Base-by-base conservation (phyloP, 495 filamentous ascomycete species). In the Aspergillus cavernicola region DNA sequence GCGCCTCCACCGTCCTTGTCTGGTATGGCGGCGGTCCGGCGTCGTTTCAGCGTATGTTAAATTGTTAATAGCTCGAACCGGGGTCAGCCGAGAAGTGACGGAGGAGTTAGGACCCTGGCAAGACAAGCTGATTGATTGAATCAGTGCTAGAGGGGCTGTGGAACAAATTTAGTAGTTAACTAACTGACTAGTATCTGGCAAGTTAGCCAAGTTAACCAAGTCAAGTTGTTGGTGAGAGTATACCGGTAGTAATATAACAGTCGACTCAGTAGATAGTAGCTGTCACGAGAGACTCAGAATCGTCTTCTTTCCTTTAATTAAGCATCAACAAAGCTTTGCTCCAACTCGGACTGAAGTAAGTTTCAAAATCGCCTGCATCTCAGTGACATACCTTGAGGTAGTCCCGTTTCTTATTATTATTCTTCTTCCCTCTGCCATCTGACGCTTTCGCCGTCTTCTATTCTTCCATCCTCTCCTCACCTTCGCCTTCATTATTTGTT, bases 91-190 rank as follows among this genome's bases (percentile, higher is more conserved):
- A 58, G 59, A 61, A 56, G 48, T 58, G 54, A 57, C 59, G 59
- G 59, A 61, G 51, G 49, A 48, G 52, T 49, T 61, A 55, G 61
- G 67, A 66, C 65, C 60, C 65, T 66, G 65, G 60, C 41, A 13
- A 45, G 15, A 40, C n/a, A 40, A 24, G 39, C 46, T 54, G 41
- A 51, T 51, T 51, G 36, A 41, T n/a, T 50, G 48, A 51, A 41
- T 41, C 48, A 40, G 23, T 24, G 20, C 12, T 18, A 28, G 50
- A 37, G 41, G 26, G 42, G 29, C 40, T 46, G 50, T 53, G 33
- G 50, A 36, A 23, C 24, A 43, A 9, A 29, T n/a, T n/a, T n/a
- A n/a, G n/a, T n/a, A n/a, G n/a, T n/a, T n/a, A n/a, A n/a, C n/a
- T n/a, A n/a, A n/a, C n/a, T n/a, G n/a, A n/a, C n/a, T n/a, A n/a